These are phyloP conservation scores for Paecilomyces niveus DNA, from an alignment of 2,329 filamentous ascomycete species.

Conservation along the genomic window DNA sequence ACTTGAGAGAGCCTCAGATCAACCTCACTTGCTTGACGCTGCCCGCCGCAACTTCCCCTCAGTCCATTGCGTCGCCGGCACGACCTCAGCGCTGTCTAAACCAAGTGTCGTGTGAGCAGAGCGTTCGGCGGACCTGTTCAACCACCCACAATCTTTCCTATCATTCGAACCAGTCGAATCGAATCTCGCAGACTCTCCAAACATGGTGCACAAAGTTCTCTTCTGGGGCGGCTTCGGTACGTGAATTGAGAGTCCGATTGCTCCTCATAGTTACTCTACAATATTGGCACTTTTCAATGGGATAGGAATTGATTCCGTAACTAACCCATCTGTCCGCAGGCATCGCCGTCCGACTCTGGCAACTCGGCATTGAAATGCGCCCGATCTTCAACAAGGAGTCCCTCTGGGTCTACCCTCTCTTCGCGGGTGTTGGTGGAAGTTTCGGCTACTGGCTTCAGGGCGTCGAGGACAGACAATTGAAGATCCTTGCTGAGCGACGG, in stretches of 20 bases:
- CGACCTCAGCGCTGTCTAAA: not conserved
- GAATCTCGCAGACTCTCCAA: slow-evolving; percentile 12
- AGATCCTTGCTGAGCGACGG: slow-evolving; percentile 71
- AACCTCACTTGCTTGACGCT: slow-evolving; percentile 16
- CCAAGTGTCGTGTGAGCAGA: not conserved
- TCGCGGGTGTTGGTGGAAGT: slow-evolving; percentile 74
- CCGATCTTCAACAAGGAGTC: slow-evolving; percentile 80
- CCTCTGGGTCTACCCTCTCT: slow-evolving; percentile 88
- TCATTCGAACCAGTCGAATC: not conserved
- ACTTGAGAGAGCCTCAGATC: slow-evolving; percentile 12
- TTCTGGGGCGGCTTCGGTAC: slow-evolving; percentile 74
- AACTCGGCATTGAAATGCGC: slow-evolving; percentile 97
- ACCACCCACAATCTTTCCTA: not conserved
- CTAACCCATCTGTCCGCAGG: slow-evolving; percentile 46
- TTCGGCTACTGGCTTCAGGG: slow-evolving; percentile 97
- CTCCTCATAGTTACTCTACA: not conserved
- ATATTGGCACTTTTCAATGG: not conserved
- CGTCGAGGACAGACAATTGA: slow-evolving; percentile 75
- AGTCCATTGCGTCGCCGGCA: slow-evolving; percentile 16
- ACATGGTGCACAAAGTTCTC: slow-evolving; percentile 46
- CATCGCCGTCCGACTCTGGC: slow-evolving; percentile 86
- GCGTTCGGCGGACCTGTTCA: not conserved
- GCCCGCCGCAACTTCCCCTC: slow-evolving; percentile 2
- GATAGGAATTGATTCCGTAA: slow-evolving; percentile 2
- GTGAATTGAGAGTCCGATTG: slow-evolving; percentile 22